phyloP scores from a whole-genome alignment of 129 eudicot species.

The Escallonia herrerae region DNA sequence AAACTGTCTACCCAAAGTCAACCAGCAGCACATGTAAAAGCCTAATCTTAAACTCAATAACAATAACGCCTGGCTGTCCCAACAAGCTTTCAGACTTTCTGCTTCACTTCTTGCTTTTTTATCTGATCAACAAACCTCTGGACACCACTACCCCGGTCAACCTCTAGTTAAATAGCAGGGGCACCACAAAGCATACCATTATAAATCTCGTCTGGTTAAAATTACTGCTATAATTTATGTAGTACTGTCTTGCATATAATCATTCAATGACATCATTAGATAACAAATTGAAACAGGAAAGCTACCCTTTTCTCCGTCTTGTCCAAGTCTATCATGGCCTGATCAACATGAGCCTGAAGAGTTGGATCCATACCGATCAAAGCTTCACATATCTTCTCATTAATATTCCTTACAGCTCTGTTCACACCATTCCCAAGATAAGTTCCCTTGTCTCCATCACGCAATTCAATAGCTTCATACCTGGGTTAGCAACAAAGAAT shows the following conservation, averaged over 20 bases:
- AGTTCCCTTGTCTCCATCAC: conserved; percentile 82
- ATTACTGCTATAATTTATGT: background rate
- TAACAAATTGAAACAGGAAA: conserved; percentile 4
- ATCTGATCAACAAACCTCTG: too few relatives aligned
- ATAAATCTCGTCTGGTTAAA: background rate
- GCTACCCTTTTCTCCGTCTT: conserved; percentile 89
- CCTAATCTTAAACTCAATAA: background rate
- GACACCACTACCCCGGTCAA: too few relatives aligned
- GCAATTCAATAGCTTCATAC: conserved; percentile 92
- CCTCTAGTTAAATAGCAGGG: background rate
- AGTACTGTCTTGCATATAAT: background rate
- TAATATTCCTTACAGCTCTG: conserved; percentile 77
- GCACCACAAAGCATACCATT: background rate
- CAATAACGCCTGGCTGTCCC: background rate
- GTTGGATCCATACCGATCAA: conserved; percentile 96
- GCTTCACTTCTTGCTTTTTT: background rate
- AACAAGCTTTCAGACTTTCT: background rate
- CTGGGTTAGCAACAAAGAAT: conserved; percentile 27
- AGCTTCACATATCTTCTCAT: conserved; percentile 92
- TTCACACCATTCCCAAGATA: conserved; percentile 90
- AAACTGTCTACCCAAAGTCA: background rate
- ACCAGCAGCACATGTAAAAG: conserved; percentile 4
- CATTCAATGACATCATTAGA: background rate
- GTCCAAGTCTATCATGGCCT: conserved; percentile 92
- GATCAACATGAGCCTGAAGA: conserved; percentile 90